Evolutionary conservation across 1,284 basidiomycete genomes (phyloP).

Genomic region (Cystobasidiaceae sp.): DNA sequence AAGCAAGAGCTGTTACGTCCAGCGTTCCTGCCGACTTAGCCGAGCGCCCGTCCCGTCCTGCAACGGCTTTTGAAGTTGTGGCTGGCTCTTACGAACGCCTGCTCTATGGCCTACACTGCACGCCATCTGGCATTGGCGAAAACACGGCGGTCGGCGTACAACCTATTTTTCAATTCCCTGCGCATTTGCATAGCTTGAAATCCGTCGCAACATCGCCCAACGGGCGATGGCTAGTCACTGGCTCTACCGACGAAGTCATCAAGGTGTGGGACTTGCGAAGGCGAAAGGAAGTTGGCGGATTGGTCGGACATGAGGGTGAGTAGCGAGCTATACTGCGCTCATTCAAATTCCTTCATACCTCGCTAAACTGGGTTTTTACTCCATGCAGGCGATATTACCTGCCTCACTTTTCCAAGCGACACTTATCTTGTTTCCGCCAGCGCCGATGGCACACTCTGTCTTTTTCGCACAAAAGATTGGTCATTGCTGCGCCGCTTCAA

Average conservation of each 20-base stretch:
- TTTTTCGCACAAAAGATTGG: slow-evolving; percentile 93
- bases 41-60: neutral
- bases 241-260: slow-evolving; percentile 88
- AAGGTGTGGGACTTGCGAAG: slow-evolving; percentile 95
- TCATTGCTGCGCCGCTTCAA: slow-evolving; percentile 76
- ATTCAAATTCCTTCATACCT: neutral
- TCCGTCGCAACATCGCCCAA: slow-evolving; percentile 73
- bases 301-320: slow-evolving; percentile 46
- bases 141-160: slow-evolving; percentile 42
- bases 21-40: neutral
- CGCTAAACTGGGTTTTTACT: neutral
- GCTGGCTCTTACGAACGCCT: slow-evolving; percentile 93
- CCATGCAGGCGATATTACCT: slow-evolving; percentile 21
- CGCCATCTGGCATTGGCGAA: slow-evolving; percentile 39
- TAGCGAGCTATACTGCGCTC: neutral
- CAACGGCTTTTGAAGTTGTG: slow-evolving; percentile 70
- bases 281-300: slow-evolving; percentile 82
- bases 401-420: slow-evolving; percentile 19
- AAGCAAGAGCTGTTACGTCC: neutral
- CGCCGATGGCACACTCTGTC: slow-evolving; percentile 67
- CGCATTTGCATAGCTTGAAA: slow-evolving; percentile 88
- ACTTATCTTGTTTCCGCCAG: slow-evolving; percentile 62
- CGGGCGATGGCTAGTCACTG: slow-evolving; percentile 75
- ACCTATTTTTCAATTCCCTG: slow-evolving; percentile 89
- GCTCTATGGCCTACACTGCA: slow-evolving; percentile 73